Conservation (phyloP, 495 filamentous ascomycete genomes). For the Pyrenula massariospora region DNA sequence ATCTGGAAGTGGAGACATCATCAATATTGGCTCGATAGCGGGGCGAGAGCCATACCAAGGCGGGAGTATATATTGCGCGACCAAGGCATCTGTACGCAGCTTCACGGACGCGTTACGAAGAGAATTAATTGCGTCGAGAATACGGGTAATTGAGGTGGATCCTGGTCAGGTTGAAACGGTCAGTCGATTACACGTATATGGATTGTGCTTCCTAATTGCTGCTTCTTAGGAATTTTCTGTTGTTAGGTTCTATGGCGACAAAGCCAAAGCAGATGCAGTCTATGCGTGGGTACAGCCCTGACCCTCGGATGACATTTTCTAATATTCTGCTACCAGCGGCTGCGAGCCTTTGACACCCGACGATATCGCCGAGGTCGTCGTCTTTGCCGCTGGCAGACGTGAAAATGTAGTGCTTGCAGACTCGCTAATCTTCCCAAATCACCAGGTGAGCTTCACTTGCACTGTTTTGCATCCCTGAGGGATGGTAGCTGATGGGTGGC, state of each 20-base stretch:
- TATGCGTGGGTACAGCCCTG: slow-evolving; percentile 57
- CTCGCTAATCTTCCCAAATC: slow-evolving; percentile 80
- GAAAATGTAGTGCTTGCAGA: slow-evolving; percentile 97
- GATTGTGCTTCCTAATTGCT: slow-evolving; percentile 1
- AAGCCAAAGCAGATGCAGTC: slow-evolving; percentile 86
- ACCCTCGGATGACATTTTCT: not conserved
- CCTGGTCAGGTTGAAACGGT: slow-evolving; percentile 95
- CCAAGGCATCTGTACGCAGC: slow-evolving; percentile 80
- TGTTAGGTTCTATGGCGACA: slow-evolving; percentile 87
- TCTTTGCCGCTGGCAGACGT: slow-evolving; percentile 76
- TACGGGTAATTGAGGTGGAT: slow-evolving; percentile 85
- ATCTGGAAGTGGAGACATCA: slow-evolving; percentile 82
- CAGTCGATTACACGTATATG: slow-evolving; percentile 9
- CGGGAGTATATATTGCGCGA: slow-evolving; percentile 92
- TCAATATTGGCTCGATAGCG: slow-evolving; percentile 94
- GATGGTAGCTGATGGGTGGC: slow-evolving; percentile 2
- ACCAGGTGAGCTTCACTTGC: slow-evolving; percentile 51
- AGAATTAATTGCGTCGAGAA: slow-evolving; percentile 78
- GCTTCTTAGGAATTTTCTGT: slow-evolving; percentile 70
- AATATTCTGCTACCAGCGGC: slow-evolving; percentile 34
- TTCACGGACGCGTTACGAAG: slow-evolving; percentile 85
- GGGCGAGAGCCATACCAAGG: slow-evolving; percentile 84
- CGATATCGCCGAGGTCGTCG: slow-evolving; percentile 89
- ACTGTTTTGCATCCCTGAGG: not conserved
- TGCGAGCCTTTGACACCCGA: slow-evolving; percentile 88